Percentiles rank a stretch among this genome's conserved stretches.
phyloP scores from a whole-genome alignment of 2,329 filamentous ascomycete genomes.

The Arthrinium phaeospermum region DNA sequence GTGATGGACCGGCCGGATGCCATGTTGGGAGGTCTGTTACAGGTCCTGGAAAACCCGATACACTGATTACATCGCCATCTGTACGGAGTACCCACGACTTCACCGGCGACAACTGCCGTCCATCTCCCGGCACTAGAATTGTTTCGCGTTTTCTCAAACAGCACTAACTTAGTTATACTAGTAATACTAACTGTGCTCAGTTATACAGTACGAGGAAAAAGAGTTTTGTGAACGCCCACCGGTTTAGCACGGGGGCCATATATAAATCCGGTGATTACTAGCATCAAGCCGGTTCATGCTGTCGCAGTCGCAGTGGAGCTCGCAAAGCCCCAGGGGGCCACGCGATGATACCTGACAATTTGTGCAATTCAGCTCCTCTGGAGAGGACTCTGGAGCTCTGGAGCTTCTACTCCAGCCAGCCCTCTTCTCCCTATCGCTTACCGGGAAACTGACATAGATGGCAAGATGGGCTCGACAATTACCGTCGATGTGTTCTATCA shows the following conservation, averaged over 20 bases:
- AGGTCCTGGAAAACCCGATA: not conserved
- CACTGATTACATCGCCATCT: not conserved
- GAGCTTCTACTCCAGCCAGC: not conserved
- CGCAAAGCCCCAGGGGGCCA: constrained; percentile 6
- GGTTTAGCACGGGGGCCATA: not conserved
- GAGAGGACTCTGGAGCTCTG: not conserved
- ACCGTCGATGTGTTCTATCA: constrained; percentile 2
- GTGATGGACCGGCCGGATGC: not conserved
- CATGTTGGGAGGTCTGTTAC: constrained; percentile 4
- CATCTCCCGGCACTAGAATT: constrained; percentile 10
- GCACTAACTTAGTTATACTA: not conserved
- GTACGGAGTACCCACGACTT: not conserved
- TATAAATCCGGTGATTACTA: not conserved
- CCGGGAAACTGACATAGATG: not conserved
- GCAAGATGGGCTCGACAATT: not conserved
- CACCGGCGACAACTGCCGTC: constrained; percentile 3
- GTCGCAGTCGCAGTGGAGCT: not conserved
- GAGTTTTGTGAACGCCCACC: not conserved
- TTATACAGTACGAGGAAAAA: constrained; percentile 1
- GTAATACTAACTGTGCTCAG: not conserved
- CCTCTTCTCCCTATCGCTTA: not conserved
- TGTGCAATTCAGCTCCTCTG: not conserved
- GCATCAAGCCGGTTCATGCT: not conserved
- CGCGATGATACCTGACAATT: constrained; percentile 13
- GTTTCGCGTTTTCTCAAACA: constrained; percentile 10